phyloP scores from a whole-genome alignment of 768 basidiomycete species.

The Panaeolus papilionaceus region DNA sequence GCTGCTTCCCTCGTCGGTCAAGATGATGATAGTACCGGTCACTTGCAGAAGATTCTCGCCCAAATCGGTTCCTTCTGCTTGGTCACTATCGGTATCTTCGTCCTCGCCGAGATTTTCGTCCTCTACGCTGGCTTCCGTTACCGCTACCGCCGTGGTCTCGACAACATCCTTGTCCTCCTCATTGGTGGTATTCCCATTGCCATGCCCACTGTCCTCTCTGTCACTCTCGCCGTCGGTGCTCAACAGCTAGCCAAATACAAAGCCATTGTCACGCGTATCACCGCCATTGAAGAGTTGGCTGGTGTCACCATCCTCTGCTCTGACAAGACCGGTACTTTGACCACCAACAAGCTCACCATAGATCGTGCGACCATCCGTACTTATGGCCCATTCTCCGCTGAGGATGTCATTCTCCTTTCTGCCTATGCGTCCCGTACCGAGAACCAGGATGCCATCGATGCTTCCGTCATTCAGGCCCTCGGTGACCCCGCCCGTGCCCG shows the following conservation, averaged over 20 bases:
- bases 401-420: conserved; percentile 91
- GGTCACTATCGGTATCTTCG: conserved; percentile 95
- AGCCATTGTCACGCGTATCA: conserved; percentile 99
- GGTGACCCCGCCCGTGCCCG: conserved; percentile 78
- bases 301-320: conserved; percentile 99
- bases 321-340: conserved; percentile 98
- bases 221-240: conserved; percentile 98
- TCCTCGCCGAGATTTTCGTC: conserved; percentile 91
- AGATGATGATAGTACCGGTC: conserved; percentile 97
- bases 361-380: conserved; percentile 91
- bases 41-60: conserved; percentile 98
- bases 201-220: conserved; percentile 98
- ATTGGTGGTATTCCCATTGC: conserved; percentile 99
- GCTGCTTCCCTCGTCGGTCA: conserved; percentile 97
- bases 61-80: conserved; percentile 98
- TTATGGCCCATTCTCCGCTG: conserved; percentile 85
- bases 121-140: conserved; percentile 94
- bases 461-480: conserved; percentile 82
- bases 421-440: conserved; percentile 98
- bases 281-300: conserved; percentile 97
- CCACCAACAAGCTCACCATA: conserved; percentile 99
- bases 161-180: conserved; percentile 97
- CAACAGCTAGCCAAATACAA: conserved; percentile 99
- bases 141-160: conserved; percentile 91
- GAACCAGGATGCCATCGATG: conserved; percentile 98